A percentile compares a stretch with the other conserved stretches of the same genome.
Conservation (phyloP, 2,329 filamentous ascomycete species). For the Microsporum canis region DNA sequence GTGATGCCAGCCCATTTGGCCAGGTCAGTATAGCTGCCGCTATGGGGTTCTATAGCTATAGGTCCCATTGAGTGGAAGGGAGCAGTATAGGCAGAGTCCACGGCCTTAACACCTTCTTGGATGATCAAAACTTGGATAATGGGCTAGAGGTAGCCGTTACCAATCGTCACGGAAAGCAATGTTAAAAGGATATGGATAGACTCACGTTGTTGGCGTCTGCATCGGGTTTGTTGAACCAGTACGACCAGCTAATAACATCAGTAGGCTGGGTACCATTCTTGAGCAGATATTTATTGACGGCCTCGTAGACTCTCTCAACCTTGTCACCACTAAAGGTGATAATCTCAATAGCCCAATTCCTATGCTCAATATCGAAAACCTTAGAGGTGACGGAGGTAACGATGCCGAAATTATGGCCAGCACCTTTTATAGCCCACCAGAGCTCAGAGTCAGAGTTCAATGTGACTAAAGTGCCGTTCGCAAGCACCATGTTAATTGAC, state of each 20-base stretch:
- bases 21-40: conserved; percentile 39
- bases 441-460: conserved; percentile 39
- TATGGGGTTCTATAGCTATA: conserved; percentile 20
- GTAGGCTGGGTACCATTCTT: conserved; percentile 29
- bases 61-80: conserved; percentile 37
- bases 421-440: conserved; percentile 47
- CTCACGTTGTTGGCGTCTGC: conserved; percentile 19
- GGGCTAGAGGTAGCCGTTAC: conserved; percentile 12
- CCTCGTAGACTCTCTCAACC: conserved; percentile 38
- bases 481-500: conserved; percentile 42
- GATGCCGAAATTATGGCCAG: conserved; percentile 50
- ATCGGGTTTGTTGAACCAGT: conserved; percentile 20
- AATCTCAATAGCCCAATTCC: conserved; percentile 31
- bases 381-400: conserved; percentile 40
- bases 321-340: conserved; percentile 40
- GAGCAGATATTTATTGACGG: conserved; percentile 35
- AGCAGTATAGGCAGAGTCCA: conserved; percentile 33
- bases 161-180: neutral
- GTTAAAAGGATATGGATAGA: neutral
- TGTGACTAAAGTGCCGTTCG: conserved; percentile 35
- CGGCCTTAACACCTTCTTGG: conserved; percentile 27
- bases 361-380: conserved; percentile 33
- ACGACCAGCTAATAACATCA: conserved; percentile 41
- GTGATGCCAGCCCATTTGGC: conserved; percentile 36
- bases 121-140: conserved; percentile 25